Base-by-base conservation (phyloP, 805 yeast species). In the Novakomyces olei region DNA sequence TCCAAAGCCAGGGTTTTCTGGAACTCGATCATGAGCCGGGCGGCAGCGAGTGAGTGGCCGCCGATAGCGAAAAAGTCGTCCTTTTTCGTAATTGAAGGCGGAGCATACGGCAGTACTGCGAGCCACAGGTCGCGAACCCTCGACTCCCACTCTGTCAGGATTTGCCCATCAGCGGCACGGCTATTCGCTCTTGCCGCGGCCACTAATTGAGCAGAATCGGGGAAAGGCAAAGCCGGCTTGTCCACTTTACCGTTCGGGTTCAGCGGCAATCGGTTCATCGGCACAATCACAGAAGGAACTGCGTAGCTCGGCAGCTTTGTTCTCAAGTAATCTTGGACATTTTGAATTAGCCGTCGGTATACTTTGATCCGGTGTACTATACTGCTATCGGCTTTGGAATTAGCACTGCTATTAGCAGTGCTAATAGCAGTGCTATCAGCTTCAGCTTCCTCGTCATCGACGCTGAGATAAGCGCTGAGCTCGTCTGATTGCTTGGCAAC, bases 161-260 rank as follows among this genome's bases (percentile, higher is more conserved):
- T 35, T 4, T 34, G 61, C 15, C 57, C 60, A 6, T 55, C 61
- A 14, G 47, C 41, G 19, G 38, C 27, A 20, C 38, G 29, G 4
- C 39, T 29, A 14, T 63, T 50, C 29, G 67, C 63, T 39, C 59
- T 55, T 8, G 92, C 69, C 29, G 80, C 93, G 12, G 70, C 62
- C 20, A 72, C 69, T 40, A 88, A 60, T 55, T 85, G 94, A 12
- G 75, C 85, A 16, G 77, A 65, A 36, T 79, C 79, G 34, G 99
- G 99, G 67, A 77, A 80, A 29, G 94, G 96, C 39, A 88, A 60
- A 47, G 85, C 81, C 24, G 96, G 96, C 58, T 88, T 88, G 58
- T 88, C 99, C 37, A 88, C 80, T 55, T 88, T 88, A 44, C 99
- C 99, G 51, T 88, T 88, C 37, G 99, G 99, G 55, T 88, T 88